Evolutionary conservation across 2,329 filamentous ascomycete species (phyloP), one percentile per base, ranked within the genome.

Genomic region (Fusarium sp.): DNA sequence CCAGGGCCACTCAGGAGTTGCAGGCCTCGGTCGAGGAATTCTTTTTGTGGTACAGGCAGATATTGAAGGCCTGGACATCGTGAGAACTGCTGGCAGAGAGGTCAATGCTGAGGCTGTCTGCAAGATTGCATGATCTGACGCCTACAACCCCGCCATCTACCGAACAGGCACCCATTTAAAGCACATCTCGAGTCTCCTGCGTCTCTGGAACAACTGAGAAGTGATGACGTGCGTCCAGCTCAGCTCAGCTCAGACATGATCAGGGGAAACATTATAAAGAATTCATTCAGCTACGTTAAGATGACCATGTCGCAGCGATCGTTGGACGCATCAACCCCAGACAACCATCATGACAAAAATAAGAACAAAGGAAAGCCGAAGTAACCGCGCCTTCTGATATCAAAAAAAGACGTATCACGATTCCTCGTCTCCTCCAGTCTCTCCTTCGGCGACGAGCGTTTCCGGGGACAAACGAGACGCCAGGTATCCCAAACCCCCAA

Each of bases 381-480:
- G 74, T 77, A 77, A 78, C 75, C 77, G 77, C 78, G 77, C 79
- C 78, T 77, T 80, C 78, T 79, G 76, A 77, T 78, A 77, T 80
- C 71, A 79, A 77, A 76, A 70, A 75, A 76, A 77, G 76, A 77
- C 74, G 77, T 76, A 76, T 78, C 76, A 75, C 74, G 71, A 74
- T 75, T 75, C 75, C 74, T 77, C 75, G 71, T 75, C 72, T 76
- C 76, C 74, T 75, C 73, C 73, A 75, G 65, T 70, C 68, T 74
- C 75, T 77, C 73, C 74, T 73, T 72, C 74, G 72, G 70, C 73
- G 73, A 78, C 73, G 73, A 78, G 73, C 73, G 76, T 76, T 77
- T 72, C 72, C 72, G 72, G 71, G 72, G 74, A 76, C 72, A 76
- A 76, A 73, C 70, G 73, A 77, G 75, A 79, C 76, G 76, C 74